Percentiles rank a stretch among this genome's conserved stretches.
Conservation (phyloP, 139 green algal genomes). For the Eudorina sp. region DNA sequence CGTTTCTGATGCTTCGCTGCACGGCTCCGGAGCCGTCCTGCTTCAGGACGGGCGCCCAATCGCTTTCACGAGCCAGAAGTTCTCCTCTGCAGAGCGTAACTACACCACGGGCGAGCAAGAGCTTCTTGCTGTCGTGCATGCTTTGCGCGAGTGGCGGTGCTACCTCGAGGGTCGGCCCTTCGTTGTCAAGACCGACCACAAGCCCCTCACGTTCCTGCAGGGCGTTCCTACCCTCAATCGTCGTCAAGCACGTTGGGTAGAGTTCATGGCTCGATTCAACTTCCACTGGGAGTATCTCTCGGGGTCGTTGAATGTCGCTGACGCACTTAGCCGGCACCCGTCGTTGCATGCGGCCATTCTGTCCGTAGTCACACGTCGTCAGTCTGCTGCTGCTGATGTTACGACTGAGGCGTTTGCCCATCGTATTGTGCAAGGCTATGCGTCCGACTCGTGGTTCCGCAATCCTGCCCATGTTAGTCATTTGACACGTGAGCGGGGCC, state of each 20-base stretch:
- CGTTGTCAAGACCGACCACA: neutral
- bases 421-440: neutral
- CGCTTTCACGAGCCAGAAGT: neutral
- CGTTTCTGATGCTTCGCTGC: neutral
- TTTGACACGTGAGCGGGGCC: neutral
- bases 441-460: neutral
- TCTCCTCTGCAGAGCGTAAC: neutral
- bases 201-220: neutral
- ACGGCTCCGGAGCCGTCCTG: neutral
- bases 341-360: neutral
- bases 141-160: neutral
- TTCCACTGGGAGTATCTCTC: neutral
- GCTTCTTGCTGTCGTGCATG: neutral
- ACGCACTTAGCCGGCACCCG: slow-evolving; percentile 18
- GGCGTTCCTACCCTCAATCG: neutral
- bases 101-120: slow-evolving; percentile 16
- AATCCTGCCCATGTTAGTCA: neutral
- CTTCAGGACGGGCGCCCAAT: neutral
- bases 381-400: neutral
- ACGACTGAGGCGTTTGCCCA: neutral
- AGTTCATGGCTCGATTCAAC: neutral
- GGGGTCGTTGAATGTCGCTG: neutral
- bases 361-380: neutral
- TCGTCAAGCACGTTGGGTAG: neutral
- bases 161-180: neutral